Conservation (phyloP, 148 eudicot genomes). For the Heliamphora exappendiculata region DNA sequence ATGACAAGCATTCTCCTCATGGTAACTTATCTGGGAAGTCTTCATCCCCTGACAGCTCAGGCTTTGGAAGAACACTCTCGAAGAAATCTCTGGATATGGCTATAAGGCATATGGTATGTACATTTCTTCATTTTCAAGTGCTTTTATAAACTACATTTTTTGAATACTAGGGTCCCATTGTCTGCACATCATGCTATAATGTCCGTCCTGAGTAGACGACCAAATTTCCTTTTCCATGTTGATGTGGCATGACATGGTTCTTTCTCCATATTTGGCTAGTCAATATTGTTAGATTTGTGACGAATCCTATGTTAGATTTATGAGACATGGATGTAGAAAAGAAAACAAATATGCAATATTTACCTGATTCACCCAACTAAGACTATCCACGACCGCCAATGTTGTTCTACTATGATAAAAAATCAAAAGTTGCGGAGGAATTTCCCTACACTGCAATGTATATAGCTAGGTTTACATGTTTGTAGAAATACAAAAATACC, state of each 20-base stretch:
- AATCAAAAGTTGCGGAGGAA: no score
- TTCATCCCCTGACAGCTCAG: conserved; percentile 85
- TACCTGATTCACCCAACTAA: no score
- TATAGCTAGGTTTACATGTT: no score
- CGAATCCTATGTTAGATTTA: no score
- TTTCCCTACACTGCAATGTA: no score
- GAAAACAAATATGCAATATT: no score
- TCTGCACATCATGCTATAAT: neutral
- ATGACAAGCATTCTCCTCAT: conserved; percentile 70
- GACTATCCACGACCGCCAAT: no score
- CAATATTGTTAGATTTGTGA: no score
- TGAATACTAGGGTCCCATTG: neutral
- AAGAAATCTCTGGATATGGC: conserved; percentile 99
- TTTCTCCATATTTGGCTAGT: neutral
- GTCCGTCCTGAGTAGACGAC: neutral
- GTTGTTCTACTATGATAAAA: no score
- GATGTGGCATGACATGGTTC: conserved; percentile 1
- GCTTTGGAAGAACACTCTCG: conserved; percentile 88
- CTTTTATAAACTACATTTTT: neutral
- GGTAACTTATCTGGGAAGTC: conserved; percentile 82
- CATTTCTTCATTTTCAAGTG: neutral
- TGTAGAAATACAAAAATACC: no score
- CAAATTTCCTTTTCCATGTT: neutral
- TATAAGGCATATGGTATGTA: conserved; percentile 84
- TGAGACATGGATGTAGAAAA: no score